phyloP scores from a whole-genome alignment of 1,284 basidiomycete species.

The Ceratorhiza oryzae-sativae region DNA sequence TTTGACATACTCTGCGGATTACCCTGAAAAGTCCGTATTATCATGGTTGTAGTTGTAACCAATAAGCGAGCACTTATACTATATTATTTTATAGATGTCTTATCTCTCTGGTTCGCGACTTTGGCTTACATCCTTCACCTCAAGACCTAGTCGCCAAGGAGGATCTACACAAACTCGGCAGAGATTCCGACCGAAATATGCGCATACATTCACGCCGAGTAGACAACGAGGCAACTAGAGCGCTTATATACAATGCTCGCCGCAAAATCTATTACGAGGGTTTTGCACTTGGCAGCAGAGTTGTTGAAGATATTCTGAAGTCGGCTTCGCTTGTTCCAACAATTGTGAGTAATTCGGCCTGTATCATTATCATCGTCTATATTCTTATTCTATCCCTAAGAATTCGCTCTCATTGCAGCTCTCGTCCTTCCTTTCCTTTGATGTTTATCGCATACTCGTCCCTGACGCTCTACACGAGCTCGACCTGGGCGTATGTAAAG shows the following conservation, averaged over 20 bases:
- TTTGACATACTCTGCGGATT: conserved; percentile 51
- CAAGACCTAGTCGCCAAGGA: not conserved
- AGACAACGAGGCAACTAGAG: not conserved
- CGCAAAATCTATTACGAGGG: not conserved
- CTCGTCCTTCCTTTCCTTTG: not conserved
- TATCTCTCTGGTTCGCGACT: not conserved
- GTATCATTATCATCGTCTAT: too few relatives aligned
- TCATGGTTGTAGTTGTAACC: not conserved
- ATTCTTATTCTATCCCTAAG: not conserved
- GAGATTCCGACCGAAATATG: not conserved
- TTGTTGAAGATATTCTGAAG: not conserved
- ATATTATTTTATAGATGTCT: not conserved
- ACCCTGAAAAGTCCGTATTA: conserved; percentile 51
- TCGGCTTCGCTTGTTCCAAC: not conserved
- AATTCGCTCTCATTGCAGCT: conserved; percentile 2
- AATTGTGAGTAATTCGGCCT: not conserved
- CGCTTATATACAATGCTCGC: not conserved
- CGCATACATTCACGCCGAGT: not conserved
- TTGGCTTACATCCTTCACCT: not conserved
- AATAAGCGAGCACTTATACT: not conserved
- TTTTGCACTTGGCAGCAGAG: not conserved
- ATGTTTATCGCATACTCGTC: conserved; percentile 35
- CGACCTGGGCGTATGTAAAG: conserved; percentile 47
- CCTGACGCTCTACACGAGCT: conserved; percentile 44
- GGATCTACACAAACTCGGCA: not conserved